Evolutionary conservation across 164 flowering plant species (phyloP).

Genomic region (Vitis riparia): DNA sequence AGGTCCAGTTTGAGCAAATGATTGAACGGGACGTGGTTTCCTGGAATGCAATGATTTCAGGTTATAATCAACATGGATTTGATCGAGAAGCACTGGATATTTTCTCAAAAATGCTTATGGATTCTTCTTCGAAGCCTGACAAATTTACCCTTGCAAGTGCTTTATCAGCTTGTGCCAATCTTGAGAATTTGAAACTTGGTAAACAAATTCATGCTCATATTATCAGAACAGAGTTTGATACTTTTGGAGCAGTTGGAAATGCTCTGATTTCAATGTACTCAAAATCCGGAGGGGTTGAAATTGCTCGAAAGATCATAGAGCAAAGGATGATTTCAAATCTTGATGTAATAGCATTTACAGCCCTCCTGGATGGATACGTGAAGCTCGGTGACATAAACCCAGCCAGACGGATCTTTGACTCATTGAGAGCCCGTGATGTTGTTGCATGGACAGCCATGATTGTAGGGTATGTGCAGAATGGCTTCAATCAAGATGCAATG

Average conservation of each 20-base stretch:
- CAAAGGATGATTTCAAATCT: conserved; percentile 33
- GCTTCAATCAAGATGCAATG: conserved; percentile 56
- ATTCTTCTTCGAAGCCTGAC: conserved; percentile 45
- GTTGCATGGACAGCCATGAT: conserved; percentile 98
- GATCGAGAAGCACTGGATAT: conserved; percentile 42
- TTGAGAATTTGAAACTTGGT: conserved; percentile 42
- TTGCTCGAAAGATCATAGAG: conserved; percentile 51
- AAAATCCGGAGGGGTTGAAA: conserved; percentile 61
- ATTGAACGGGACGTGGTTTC: conserved; percentile 48
- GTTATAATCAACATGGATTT: conserved; percentile 49
- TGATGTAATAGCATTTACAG: conserved; percentile 63
- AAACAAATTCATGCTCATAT: conserved; percentile 56
- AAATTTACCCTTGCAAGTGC: conserved; percentile 54
- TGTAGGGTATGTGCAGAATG: conserved; percentile 78
- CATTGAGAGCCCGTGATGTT: conserved; percentile 61
- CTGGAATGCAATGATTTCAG: conserved; percentile 65
- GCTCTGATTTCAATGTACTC: conserved; percentile 86
- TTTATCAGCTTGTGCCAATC: conserved; percentile 66
- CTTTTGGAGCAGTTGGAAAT: conserved; percentile 54
- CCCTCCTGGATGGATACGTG: conserved; percentile 76
- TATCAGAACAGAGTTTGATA: conserved; percentile 33
- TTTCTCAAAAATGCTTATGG: conserved; percentile 42
- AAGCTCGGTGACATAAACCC: conserved; percentile 70
- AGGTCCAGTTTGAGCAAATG: conserved; percentile 58
- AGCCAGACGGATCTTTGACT: conserved; percentile 70